A percentile compares a stretch with the other conserved stretches of the same genome.
Evolutionary conservation across 257 asterid genomes (phyloP).

Genomic region (Gentiana macrophylla): DNA sequence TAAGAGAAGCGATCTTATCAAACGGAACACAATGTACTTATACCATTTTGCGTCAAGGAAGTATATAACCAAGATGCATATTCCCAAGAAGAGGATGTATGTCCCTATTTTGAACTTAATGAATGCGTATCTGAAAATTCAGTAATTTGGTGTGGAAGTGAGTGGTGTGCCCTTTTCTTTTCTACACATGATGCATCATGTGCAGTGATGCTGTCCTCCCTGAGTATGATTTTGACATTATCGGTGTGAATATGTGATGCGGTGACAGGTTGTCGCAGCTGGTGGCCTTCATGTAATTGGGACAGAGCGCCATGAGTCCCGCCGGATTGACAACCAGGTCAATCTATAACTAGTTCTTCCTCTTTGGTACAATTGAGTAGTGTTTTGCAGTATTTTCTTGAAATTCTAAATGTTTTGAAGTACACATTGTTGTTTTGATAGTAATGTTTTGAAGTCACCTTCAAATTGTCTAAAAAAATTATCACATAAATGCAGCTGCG

Average conservation of each 20-base stretch:
- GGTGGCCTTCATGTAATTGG: conserved; percentile 99
- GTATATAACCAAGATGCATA: too few species aligned
- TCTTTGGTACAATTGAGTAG: conserved; percentile 1
- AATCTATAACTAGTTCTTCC: conserved; percentile 4
- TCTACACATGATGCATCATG: neutral
- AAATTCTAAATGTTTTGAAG: neutral
- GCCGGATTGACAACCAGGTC: conserved; percentile 98
- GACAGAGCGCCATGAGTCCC: conserved; percentile 97
- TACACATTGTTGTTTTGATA: neutral
- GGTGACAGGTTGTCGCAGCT: conserved; percentile 69
- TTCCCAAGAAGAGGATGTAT: too few species aligned
- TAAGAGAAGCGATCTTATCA: too few species aligned
- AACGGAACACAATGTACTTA: too few species aligned
- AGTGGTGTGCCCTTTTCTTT: neutral
- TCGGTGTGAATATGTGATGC: neutral
- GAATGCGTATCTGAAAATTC: neutral
- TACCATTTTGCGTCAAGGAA: too few species aligned
- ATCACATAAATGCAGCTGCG: conserved; percentile 59
- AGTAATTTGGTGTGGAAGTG: neutral
- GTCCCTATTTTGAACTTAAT: too few species aligned
- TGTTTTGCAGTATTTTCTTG: neutral
- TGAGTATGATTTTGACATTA: neutral
- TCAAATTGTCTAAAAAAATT: conserved; percentile 10
- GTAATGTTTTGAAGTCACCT: neutral
- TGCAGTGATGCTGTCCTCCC: neutral